Conservation (phyloP, 2,329 filamentous ascomycete species). For the Colletotrichum simmondsii region DNA sequence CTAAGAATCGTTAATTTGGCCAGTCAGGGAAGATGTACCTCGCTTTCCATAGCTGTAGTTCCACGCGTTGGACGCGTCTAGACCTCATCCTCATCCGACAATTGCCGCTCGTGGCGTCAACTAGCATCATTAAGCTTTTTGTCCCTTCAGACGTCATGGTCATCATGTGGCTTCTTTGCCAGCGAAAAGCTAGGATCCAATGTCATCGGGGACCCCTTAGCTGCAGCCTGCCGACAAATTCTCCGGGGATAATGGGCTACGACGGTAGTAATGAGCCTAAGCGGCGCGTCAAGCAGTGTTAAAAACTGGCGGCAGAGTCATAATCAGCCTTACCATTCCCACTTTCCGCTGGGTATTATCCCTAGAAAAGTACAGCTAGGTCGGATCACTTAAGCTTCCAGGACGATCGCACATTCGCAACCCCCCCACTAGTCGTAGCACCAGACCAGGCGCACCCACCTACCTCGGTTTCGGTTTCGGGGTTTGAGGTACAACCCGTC, state of each 20-base stretch:
- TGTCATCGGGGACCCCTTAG: neutral
- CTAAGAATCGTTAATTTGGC: neutral
- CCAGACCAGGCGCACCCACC: neutral
- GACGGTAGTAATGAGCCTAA: neutral
- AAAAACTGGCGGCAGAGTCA: neutral
- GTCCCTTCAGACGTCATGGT: neutral
- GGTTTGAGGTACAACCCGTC: neutral
- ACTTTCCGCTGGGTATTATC: neutral
- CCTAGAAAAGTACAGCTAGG: neutral
- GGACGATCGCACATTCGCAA: neutral
- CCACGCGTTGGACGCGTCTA: neutral
- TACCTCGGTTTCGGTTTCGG: conserved; percentile 6
- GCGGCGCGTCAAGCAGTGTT: too few relatives aligned
- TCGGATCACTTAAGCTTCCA: conserved; percentile 10
- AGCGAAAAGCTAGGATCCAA: neutral
- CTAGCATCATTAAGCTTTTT: neutral
- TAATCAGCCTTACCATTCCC: conserved; percentile 13
- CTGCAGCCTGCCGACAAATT: neutral
- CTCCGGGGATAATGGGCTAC: neutral
- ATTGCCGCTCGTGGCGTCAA: neutral
- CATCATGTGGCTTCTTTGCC: neutral
- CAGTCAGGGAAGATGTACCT: neutral
- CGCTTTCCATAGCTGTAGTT: neutral
- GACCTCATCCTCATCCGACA: too few relatives aligned
- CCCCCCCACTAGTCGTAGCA: neutral